A percentile compares a stretch with the other conserved stretches of the same genome.
Evolutionary conservation across 2,329 filamentous ascomycete species (phyloP).

Genomic region (Blastomyces emzantsi): DNA sequence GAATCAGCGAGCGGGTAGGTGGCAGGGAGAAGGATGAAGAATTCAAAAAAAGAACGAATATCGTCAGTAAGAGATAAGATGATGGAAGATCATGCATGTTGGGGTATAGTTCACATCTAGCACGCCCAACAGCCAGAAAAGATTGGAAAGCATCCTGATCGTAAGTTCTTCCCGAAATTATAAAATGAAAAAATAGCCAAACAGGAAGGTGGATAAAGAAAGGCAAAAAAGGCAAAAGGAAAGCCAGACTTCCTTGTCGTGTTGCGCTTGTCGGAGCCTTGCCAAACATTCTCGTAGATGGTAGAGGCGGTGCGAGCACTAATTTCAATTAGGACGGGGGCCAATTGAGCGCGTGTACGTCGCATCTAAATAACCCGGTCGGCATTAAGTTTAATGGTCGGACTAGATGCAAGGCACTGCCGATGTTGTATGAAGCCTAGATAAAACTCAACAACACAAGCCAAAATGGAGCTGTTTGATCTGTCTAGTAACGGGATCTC

Average conservation of each 20-base stretch:
- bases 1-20: not conserved
- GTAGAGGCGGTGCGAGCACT: not conserved
- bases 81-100: not conserved
- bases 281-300: not conserved
- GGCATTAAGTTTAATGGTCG: not conserved
- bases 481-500: not conserved
- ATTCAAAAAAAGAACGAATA: not conserved
- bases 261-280: not conserved
- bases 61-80: not conserved
- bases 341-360: not conserved
- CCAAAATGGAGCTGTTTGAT: not conserved
- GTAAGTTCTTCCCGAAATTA: not conserved
- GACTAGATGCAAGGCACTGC: conserved; percentile 7
- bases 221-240: not conserved
- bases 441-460: not conserved
- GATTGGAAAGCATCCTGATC: not conserved
- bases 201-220: not conserved
- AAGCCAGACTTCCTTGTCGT: not conserved
- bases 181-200: not conserved
- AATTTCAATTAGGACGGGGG: not conserved
- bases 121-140: not conserved
- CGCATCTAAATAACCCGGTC: not conserved
- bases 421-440: not conserved
- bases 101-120: not conserved
- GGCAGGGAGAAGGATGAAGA: not conserved